Percentiles rank a stretch among this genome's conserved stretches.
Conservation (phyloP, 345 rosid genomes). For the Arabidopsis arenosa region DNA sequence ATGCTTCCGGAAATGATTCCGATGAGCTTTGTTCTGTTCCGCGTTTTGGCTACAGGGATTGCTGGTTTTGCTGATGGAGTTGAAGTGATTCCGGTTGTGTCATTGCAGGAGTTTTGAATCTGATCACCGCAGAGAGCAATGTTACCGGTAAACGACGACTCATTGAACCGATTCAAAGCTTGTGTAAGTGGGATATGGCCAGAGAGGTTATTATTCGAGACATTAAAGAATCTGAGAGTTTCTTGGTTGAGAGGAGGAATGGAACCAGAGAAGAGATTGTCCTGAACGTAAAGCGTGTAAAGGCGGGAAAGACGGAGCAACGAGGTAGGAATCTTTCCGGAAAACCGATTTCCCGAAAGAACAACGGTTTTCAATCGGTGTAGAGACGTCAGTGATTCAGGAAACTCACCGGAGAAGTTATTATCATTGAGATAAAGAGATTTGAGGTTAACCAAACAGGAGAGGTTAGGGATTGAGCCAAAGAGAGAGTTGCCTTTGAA, state of each 20-base stretch:
- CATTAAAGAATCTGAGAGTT: slow-evolving; percentile 79
- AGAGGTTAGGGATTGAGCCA: slow-evolving; percentile 68
- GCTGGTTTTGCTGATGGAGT: slow-evolving; percentile 27
- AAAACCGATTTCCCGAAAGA: slow-evolving; percentile 61
- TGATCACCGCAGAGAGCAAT: slow-evolving; percentile 73
- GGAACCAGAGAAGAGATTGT: slow-evolving; percentile 61
- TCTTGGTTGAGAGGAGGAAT: slow-evolving; percentile 83
- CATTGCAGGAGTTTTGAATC: slow-evolving; percentile 58
- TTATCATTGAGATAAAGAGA: slow-evolving; percentile 70
- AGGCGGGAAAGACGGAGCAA: slow-evolving; percentile 62
- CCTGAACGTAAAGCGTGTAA: slow-evolving; percentile 64
- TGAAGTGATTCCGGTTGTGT: neutral
- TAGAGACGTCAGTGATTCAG: slow-evolving; percentile 61
- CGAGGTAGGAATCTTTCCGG: slow-evolving; percentile 71
- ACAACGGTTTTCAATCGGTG: slow-evolving; percentile 79
- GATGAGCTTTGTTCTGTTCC: slow-evolving; percentile 35
- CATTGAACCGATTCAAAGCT: slow-evolving; percentile 66
- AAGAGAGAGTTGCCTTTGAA: slow-evolving; percentile 83
- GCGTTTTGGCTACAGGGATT: neutral
- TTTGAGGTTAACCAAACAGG: slow-evolving; percentile 78
- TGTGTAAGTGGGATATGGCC: slow-evolving; percentile 74
- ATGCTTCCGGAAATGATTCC: slow-evolving; percentile 52
- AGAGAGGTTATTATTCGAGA: slow-evolving; percentile 71
- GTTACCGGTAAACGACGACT: slow-evolving; percentile 65
- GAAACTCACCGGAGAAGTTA: slow-evolving; percentile 77